phyloP scores from a whole-genome alignment of 441 rosid genomes.

The Erodium texanum region DNA sequence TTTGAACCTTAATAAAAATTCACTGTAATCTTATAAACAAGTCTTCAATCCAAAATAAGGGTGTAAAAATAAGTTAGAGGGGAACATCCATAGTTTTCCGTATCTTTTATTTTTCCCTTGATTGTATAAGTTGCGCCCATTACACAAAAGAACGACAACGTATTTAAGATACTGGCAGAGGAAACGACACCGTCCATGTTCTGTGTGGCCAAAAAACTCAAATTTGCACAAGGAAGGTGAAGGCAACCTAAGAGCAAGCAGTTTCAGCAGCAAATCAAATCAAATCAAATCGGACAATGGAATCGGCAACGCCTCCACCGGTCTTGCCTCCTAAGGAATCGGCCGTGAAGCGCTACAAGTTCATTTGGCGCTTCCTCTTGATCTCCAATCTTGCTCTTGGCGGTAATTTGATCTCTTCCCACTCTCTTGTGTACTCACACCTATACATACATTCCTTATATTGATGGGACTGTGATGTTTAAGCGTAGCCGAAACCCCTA shows the following conservation, averaged over 20 bases:
- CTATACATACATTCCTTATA: background rate
- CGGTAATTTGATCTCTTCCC: constrained; percentile 31
- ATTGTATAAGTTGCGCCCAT: no score
- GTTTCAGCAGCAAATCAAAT: background rate
- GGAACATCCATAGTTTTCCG: no score
- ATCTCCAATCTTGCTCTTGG: constrained; percentile 70
- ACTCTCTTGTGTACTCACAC: background rate
- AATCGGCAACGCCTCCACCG: constrained; percentile 12
- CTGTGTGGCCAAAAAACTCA: background rate
- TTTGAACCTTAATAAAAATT: no score
- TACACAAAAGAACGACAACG: no score
- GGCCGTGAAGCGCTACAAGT: constrained; percentile 31
- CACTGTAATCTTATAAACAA: no score
- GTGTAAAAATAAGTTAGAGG: no score
- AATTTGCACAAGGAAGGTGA: background rate
- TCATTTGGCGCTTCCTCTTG: constrained; percentile 61
- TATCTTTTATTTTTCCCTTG: no score
- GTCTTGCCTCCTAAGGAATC: constrained; percentile 23
- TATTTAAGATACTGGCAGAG: no score
- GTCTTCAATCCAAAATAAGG: no score
- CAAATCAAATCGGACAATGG: constrained; percentile 3
- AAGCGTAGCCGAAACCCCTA: background rate
- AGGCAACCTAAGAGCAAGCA: background rate
- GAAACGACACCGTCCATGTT: no score
- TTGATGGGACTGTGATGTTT: background rate